phyloP scores from a whole-genome alignment of 441 rosid genomes.

The Croton setiger region DNA sequence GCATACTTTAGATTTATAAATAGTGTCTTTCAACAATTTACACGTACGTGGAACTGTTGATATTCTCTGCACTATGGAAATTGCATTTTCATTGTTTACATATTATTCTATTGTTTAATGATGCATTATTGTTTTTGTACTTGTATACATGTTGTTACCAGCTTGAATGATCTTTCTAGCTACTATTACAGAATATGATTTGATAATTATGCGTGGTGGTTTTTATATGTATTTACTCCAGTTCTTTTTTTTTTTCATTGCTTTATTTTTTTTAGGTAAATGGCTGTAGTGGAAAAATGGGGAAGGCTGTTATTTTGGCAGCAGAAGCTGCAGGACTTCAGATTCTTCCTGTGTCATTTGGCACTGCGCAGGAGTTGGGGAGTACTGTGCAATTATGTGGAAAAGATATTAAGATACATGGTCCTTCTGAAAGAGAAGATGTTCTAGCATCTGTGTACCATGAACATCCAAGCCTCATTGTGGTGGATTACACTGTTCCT shows the following conservation, averaged over 20 bases:
- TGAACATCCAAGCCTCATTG: slow-evolving; percentile 61
- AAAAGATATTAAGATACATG: slow-evolving; percentile 59
- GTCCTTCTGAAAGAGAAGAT: slow-evolving; percentile 69
- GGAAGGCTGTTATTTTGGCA: slow-evolving; percentile 76
- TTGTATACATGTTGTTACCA: not conserved
- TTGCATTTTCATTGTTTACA: not conserved
- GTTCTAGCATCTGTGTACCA: slow-evolving; percentile 53
- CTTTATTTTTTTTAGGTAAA: slow-evolving; percentile 52
- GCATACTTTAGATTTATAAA: not conserved
- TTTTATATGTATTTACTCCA: not conserved
- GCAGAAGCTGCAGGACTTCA: slow-evolving; percentile 84
- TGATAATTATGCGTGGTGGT: not conserved
- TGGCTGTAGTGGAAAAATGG: slow-evolving; percentile 83
- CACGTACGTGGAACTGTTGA: too few species aligned
- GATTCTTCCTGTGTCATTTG: slow-evolving; percentile 70
- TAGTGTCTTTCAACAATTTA: too few species aligned
- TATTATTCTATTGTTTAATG: not conserved
- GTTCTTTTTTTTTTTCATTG: not conserved
- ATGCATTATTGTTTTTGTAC: not conserved
- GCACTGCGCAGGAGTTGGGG: slow-evolving; percentile 62
- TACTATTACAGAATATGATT: not conserved
- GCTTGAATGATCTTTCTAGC: not conserved
- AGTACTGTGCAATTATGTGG: slow-evolving; percentile 58
- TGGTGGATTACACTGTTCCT: slow-evolving; percentile 84
- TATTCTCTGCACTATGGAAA: not conserved